Evolutionary conservation across 345 rosid species (phyloP).

Genomic region (Eucalyptus brandiana): DNA sequence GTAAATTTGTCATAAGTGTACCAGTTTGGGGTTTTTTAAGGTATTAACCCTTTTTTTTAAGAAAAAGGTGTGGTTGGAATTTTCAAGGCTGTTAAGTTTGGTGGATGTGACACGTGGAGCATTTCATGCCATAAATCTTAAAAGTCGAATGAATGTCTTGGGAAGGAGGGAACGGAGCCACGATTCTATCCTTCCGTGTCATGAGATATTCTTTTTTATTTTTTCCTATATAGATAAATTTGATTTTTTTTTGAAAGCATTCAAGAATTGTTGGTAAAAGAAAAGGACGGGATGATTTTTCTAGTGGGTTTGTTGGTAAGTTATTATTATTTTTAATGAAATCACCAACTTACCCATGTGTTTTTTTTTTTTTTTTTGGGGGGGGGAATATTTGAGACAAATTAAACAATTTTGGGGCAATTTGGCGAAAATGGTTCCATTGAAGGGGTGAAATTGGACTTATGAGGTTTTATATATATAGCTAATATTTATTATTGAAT

Average conservation of each 20-base stretch:
- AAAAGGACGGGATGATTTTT: not conserved
- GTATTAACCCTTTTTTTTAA: not conserved
- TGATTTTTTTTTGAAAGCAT: not conserved
- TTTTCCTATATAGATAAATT: not conserved
- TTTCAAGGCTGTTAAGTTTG: not conserved
- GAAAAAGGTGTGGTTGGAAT: not conserved
- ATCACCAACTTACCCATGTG: too few relatives aligned
- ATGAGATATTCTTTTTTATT: not conserved
- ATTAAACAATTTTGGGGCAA: too few relatives aligned
- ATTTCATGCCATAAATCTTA: not conserved
- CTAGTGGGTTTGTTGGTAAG: not conserved
- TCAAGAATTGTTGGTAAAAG: not conserved
- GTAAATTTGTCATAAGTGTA: too few relatives aligned
- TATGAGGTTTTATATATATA: too few relatives aligned
- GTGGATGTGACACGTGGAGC: not conserved
- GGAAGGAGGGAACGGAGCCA: not conserved
- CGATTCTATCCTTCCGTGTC: not conserved
- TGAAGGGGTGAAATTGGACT: too few relatives aligned
- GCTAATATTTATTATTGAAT: too few relatives aligned
- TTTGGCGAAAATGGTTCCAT: too few relatives aligned
- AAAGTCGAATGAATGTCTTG: not conserved
- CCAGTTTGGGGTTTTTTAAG: too few relatives aligned
- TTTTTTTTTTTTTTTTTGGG: too few relatives aligned
- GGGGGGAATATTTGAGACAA: too few relatives aligned
- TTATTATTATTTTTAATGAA: not conserved